Percentiles rank a stretch among this genome's conserved stretches.
phyloP scores from a whole-genome alignment of 345 rosid genomes.

The Geranium rotundifolium region DNA sequence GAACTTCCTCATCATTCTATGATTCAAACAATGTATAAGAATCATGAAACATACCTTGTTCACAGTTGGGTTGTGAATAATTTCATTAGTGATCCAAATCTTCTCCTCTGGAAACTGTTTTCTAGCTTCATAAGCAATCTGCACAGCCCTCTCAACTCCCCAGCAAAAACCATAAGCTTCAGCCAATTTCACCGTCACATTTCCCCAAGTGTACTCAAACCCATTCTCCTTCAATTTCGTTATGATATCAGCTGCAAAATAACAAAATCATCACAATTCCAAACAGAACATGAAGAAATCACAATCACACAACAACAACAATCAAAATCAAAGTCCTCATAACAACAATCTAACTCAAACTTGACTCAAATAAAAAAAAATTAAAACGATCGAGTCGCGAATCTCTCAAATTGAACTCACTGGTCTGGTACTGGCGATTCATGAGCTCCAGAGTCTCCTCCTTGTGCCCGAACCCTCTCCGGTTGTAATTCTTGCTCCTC shows the following conservation, averaged over 20 bases:
- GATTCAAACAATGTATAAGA: too few relatives aligned
- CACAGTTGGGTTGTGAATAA: slow-evolving; percentile 88
- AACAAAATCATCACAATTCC: slow-evolving; percentile 14
- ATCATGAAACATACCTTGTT: slow-evolving; percentile 32
- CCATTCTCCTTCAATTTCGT: slow-evolving; percentile 44
- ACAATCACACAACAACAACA: background rate
- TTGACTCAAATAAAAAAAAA: background rate
- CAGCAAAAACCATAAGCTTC: slow-evolving; percentile 60
- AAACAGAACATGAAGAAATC: background rate
- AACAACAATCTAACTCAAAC: too few relatives aligned
- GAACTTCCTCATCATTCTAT: background rate
- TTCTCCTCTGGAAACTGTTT: slow-evolving; percentile 49
- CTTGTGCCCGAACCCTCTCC: slow-evolving; percentile 23
- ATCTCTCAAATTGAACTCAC: slow-evolving; percentile 4
- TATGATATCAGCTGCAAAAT: slow-evolving; percentile 34
- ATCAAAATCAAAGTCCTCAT: too few relatives aligned
- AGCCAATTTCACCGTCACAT: slow-evolving; percentile 17
- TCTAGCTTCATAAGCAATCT: slow-evolving; percentile 28
- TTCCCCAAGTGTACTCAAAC: slow-evolving; percentile 32
- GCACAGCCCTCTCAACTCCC: slow-evolving; percentile 78
- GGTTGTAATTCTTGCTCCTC: slow-evolving; percentile 22
- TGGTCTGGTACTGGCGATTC: slow-evolving; percentile 17
- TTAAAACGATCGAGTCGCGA: too few relatives aligned
- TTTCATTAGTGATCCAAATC: slow-evolving; percentile 92
- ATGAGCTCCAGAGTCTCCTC: slow-evolving; percentile 26